A percentile compares a stretch with the other conserved stretches of the same genome.
Evolutionary conservation across 2,329 filamentous ascomycete species (phyloP).

Genomic region (Stachybotrys chlorohalonatus): DNA sequence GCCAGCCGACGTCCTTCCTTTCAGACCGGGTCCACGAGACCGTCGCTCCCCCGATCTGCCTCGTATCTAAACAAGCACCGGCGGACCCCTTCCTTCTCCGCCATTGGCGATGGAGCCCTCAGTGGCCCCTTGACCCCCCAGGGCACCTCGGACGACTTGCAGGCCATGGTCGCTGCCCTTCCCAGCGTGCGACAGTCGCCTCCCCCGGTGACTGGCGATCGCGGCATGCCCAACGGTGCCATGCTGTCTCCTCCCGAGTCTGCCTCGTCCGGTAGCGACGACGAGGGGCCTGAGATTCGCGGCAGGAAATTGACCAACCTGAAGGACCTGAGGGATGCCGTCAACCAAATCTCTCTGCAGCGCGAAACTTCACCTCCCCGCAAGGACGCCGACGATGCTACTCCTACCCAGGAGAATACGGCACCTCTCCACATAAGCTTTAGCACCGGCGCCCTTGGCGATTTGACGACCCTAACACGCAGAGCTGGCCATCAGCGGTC

Average conservation of each 20-base stretch:
- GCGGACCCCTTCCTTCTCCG: conserved; percentile 40
- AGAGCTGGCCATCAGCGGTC: conserved; percentile 43
- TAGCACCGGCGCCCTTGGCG: conserved; percentile 35
- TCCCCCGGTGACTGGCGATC: conserved; percentile 63
- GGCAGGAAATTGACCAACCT: conserved; percentile 42
- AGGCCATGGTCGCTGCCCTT: conserved; percentile 24
- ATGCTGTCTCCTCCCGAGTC: conserved; percentile 91
- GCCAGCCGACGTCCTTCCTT: conserved; percentile 51
- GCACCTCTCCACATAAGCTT: conserved; percentile 33
- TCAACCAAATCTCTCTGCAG: conserved; percentile 60
- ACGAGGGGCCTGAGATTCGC: conserved; percentile 52
- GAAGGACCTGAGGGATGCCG: conserved; percentile 71
- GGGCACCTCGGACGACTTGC: conserved; percentile 40
- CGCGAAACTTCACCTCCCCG: conserved; percentile 37
- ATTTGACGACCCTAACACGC: conserved; percentile 29
- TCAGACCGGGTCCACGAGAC: conserved; percentile 34
- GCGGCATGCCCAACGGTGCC: conserved; percentile 70
- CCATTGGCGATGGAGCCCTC: conserved; percentile 14
- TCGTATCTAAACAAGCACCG: conserved; percentile 58
- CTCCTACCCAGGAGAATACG: not conserved
- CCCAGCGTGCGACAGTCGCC: conserved; percentile 70
- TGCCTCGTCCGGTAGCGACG: conserved; percentile 70
- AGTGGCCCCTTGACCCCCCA: conserved; percentile 33
- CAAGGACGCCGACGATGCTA: not conserved
- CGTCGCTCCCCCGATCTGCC: conserved; percentile 52